Evolutionary conservation across 129 eudicot genomes (phyloP).

Genomic region (Flaveria linearis): DNA sequence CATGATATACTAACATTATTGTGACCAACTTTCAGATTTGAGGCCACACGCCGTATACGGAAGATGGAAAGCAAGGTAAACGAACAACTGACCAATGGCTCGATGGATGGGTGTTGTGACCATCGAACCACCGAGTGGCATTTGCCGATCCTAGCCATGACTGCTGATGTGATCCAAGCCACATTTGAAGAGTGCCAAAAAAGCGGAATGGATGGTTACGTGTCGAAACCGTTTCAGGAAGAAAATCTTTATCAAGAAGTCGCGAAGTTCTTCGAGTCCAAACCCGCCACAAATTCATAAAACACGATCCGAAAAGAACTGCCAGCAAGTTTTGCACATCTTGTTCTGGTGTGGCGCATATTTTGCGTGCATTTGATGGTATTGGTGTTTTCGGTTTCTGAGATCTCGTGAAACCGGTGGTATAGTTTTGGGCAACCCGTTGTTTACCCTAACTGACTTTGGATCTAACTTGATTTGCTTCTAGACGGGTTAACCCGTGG

Average conservation of each 20-base stretch:
- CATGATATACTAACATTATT: neutral
- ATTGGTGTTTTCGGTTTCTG: constrained; percentile 1
- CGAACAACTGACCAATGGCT: constrained; percentile 31
- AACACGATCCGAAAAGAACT: neutral
- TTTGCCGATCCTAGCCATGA: constrained; percentile 84
- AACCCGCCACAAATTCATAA: constrained; percentile 20
- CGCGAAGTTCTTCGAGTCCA: constrained; percentile 70
- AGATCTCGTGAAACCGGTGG: constrained; percentile 19
- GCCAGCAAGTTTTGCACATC: constrained; percentile 45
- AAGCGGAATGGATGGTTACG: constrained; percentile 84
- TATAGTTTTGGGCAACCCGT: constrained; percentile 21
- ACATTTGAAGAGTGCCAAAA: constrained; percentile 71
- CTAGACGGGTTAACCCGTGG: neutral
- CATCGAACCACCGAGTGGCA: constrained; percentile 43
- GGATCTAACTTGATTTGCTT: constrained; percentile 29
- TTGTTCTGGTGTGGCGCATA: constrained; percentile 35
- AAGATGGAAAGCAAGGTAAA: constrained; percentile 57
- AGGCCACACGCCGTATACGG: constrained; percentile 69
- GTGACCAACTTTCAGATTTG: constrained; percentile 53
- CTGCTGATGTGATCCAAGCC: constrained; percentile 93
- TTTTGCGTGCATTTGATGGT: constrained; percentile 15
- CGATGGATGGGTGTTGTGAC: neutral
- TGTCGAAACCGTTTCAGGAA: constrained; percentile 80
- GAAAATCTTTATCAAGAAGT: constrained; percentile 78
- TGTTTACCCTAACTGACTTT: constrained; percentile 26